These are phyloP conservation scores for Penicillium pulvis DNA, from an alignment of 495 filamentous ascomycete genomes.

Conservation along the genomic window DNA sequence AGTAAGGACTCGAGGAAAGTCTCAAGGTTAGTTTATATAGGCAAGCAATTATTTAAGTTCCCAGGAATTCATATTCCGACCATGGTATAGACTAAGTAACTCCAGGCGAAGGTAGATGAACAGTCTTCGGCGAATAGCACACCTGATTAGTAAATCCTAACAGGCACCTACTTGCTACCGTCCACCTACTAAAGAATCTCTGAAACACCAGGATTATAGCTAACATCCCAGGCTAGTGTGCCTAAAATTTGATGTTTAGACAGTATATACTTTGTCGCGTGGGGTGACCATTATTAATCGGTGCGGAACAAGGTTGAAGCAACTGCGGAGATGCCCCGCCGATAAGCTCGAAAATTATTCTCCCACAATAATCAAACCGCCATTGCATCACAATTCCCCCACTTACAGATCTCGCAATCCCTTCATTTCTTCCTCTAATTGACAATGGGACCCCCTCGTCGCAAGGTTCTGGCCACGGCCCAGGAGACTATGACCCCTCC, in stretches of 20 bases:
- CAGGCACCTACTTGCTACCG: no score
- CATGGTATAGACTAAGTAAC: not conserved
- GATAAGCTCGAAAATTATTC: slow-evolving; percentile 28
- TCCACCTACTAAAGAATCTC: no score
- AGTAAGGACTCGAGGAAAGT: not conserved
- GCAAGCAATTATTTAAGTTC: not conserved
- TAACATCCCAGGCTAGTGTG: no score
- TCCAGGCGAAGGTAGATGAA: no score
- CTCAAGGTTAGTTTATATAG: not conserved
- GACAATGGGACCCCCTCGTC: slow-evolving; percentile 72
- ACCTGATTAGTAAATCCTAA: no score
- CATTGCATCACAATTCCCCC: not conserved
- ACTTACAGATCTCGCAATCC: not conserved
- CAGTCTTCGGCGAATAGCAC: no score
- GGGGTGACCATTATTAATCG: slow-evolving; percentile 9
- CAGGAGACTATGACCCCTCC: slow-evolving; percentile 77
- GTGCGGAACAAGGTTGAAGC: slow-evolving; percentile 2
- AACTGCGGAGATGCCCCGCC: slow-evolving; percentile 22
- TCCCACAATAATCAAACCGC: not conserved
- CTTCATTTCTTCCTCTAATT: not conserved
- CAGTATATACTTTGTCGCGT: not conserved
- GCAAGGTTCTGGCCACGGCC: slow-evolving; percentile 71
- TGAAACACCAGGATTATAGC: no score
- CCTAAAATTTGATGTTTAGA: no score
- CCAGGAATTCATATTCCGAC: not conserved